Evolutionary conservation across 257 asterid species (phyloP).

Genomic region (Marsdenia floribunda): DNA sequence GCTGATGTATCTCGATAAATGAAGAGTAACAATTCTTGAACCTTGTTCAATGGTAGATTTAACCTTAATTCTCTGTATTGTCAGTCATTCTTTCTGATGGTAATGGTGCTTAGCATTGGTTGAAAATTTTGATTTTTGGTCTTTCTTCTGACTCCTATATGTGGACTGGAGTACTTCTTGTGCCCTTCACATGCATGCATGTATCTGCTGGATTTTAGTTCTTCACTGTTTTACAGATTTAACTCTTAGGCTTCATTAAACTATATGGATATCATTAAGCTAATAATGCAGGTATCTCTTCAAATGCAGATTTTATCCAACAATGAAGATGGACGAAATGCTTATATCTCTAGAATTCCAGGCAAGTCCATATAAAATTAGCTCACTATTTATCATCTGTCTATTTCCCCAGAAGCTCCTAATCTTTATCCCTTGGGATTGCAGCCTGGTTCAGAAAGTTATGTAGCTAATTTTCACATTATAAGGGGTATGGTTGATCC

Average conservation of each 20-base stretch:
- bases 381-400: neutral
- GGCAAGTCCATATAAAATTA: slow-evolving; percentile 9
- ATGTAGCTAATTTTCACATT: slow-evolving; percentile 8
- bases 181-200: neutral
- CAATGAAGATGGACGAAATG: slow-evolving; percentile 4
- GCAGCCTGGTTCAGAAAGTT: slow-evolving; percentile 14
- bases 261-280: neutral
- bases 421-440: neutral
- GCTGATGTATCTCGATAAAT: neutral
- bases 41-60: neutral
- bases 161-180: neutral
- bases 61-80: too few relatives aligned
- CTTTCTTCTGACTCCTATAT: neutral
- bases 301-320: slow-evolving; percentile 17
- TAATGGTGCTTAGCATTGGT: neutral
- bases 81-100: neutral
- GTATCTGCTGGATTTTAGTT: neutral
- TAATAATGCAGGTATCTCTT: neutral
- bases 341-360: slow-evolving; percentile 9
- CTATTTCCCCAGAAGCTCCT: neutral
- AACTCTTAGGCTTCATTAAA: neutral
- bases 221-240: neutral
- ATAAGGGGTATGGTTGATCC: slow-evolving; percentile 11
- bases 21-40: neutral
- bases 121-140: neutral